Evolutionary conservation across 352 stramenopile species (phyloP), one percentile per base, ranked within the genome.

Genomic region (Pythium grandisporangium): DNA sequence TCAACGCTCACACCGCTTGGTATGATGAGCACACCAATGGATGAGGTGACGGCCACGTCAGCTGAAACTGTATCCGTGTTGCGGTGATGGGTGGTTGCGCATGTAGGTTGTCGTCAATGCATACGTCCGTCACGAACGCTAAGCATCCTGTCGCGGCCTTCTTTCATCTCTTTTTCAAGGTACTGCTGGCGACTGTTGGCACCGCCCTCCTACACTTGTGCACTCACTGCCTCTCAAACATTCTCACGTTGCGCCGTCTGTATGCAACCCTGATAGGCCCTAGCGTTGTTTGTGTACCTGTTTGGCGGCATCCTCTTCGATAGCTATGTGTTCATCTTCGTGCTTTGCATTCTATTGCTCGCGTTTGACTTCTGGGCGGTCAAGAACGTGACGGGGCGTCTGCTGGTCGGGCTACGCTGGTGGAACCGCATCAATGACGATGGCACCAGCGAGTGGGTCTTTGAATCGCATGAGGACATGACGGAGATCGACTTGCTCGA

Each of bases 291-390:
- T 24, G 46, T 98, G 41, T 99, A 99, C 65, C 65, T 98, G 19
- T 96, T 98, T 49, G 91, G 91, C n/a, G 64, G 63, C 32, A 64
- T 95, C 32, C 63, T 96, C 56, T 86, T 84, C 45, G 75, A 71
- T 48, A 96, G 92, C 71, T 98, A 96, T 50, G 86, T 98, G 30
- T 96, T 98, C 51, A 82, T 98, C 48, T 98, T 96, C 21, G 95
- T 99, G 19, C 53, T 98, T 14, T 98, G 90, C 62, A 97, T 99
- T 35, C 53, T 99, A 16, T 61, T 98, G 2, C 51, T 98, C 25
- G 90, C 95, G 7, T 97, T 97, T 37, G 96, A 99, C 66, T 99
- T 99, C 63, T 99, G 95, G 95, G 96, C 95, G 0, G 95, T 98
- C 23, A 99, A 99, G 69, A 95, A 95, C 61, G 75, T 95, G 16